These are phyloP conservation scores for Amauroascus verrucosus DNA, from an alignment of 2,329 filamentous ascomycete species.

Conservation along the genomic window DNA sequence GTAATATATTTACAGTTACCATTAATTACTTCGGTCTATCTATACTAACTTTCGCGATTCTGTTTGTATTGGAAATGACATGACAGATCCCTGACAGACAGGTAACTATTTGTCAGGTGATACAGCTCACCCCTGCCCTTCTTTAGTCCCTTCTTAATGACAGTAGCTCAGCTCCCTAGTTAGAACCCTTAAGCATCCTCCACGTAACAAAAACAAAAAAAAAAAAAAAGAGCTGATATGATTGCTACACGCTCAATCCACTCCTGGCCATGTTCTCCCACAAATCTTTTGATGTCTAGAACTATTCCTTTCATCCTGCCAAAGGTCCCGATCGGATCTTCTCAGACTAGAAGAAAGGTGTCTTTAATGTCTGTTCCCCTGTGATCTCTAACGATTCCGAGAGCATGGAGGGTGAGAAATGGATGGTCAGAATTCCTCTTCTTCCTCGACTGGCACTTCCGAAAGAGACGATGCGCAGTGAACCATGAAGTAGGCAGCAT, in stretches of 20 bases:
- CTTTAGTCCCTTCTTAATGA: too few species aligned
- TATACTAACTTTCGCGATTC: too few species aligned
- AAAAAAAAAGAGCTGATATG: not conserved
- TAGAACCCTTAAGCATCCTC: too few species aligned
- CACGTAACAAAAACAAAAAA: too few species aligned
- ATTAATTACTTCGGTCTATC: too few species aligned
- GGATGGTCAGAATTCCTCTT: not conserved
- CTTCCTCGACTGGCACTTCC: not conserved
- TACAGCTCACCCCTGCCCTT: too few species aligned
- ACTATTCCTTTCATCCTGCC: constrained; percentile 3
- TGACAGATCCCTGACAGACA: too few species aligned
- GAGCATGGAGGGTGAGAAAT: not conserved
- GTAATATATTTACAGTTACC: too few species aligned
- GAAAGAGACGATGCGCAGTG: not conserved
- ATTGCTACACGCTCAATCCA: not conserved
- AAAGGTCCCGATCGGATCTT: constrained; percentile 3
- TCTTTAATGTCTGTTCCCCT: not conserved
- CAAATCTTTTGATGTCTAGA: not conserved
- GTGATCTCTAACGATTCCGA: not conserved
- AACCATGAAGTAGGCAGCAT: not conserved
- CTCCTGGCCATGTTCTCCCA: not conserved
- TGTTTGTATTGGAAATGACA: too few species aligned
- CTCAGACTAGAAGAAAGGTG: not conserved
- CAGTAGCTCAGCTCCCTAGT: too few species aligned
- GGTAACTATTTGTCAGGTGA: too few species aligned